A percentile compares a stretch with the other conserved stretches of the same genome.
Evolutionary conservation across 768 basidiomycete genomes (phyloP).

Genomic region (Pisolithus marmoratus): DNA sequence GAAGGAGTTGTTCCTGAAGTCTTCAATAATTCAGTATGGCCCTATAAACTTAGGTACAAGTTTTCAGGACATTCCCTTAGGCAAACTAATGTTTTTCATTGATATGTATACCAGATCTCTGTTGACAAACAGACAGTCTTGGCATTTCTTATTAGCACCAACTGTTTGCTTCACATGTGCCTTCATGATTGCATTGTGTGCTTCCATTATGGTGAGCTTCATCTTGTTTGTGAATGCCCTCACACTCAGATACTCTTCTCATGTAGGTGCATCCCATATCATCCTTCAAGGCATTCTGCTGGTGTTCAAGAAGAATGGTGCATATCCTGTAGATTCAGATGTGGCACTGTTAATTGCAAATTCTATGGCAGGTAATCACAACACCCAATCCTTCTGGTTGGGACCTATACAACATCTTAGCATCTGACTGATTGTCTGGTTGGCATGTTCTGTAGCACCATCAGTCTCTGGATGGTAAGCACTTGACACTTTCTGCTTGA

Average conservation of each 20-base stretch:
- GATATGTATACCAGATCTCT: conserved; percentile 26
- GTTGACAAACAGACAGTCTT: conserved; percentile 8
- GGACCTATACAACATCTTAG: neutral
- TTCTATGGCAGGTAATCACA: neutral
- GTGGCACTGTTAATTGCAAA: too few relatives aligned
- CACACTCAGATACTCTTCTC: conserved; percentile 22
- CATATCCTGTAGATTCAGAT: conserved; percentile 12
- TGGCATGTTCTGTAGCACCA: conserved; percentile 23
- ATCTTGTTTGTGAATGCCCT: conserved; percentile 13
- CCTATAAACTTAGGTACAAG: conserved; percentile 33
- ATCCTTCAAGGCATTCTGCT: conserved; percentile 7
- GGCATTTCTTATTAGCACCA: conserved; percentile 18
- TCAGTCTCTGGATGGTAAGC: conserved; percentile 29
- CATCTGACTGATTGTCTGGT: conserved; percentile 10
- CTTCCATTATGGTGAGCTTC: too few relatives aligned
- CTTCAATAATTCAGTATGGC: conserved; percentile 20
- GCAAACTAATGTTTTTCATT: conserved; percentile 24
- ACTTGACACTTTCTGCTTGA: conserved; percentile 18
- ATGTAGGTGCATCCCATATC: conserved; percentile 11
- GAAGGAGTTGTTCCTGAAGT: conserved; percentile 12
- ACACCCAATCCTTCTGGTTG: conserved; percentile 13
- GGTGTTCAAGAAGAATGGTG: conserved; percentile 11
- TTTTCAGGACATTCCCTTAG: conserved; percentile 25
- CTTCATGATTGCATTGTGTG: too few relatives aligned
- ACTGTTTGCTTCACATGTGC: conserved; percentile 29